Conservation (phyloP, 2,329 filamentous ascomycete genomes). For the Penicillium sp. region DNA sequence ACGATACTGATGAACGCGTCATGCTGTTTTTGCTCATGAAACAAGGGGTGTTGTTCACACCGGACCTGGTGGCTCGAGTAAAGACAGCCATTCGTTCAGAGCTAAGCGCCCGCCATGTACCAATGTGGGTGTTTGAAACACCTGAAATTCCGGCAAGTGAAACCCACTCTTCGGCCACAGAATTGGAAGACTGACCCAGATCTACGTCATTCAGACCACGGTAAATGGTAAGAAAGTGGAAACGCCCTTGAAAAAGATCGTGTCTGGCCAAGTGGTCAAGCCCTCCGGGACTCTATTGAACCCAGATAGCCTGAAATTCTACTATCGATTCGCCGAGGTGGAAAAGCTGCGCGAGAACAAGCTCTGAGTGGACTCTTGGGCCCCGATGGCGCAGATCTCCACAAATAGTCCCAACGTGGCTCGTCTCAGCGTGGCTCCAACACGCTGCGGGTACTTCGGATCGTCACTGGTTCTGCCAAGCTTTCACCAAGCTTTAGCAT, state of each 20-base stretch:
- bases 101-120: constrained; percentile 74
- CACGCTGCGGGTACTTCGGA: constrained; percentile 14
- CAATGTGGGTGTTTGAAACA: constrained; percentile 75
- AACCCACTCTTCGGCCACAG: constrained; percentile 51
- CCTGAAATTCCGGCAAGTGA: constrained; percentile 66
- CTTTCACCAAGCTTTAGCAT: constrained; percentile 25
- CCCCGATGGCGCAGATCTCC: neutral
- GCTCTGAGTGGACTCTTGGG: constrained; percentile 10
- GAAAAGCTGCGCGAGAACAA: constrained; percentile 52
- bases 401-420: neutral
- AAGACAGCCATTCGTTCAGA: constrained; percentile 66
- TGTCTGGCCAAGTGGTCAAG: constrained; percentile 71
- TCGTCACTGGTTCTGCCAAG: constrained; percentile 19
- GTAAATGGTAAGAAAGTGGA: constrained; percentile 86
- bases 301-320: constrained; percentile 72
- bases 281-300: constrained; percentile 76
- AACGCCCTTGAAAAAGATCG: constrained; percentile 79
- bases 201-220: constrained; percentile 58
- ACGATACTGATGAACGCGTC: constrained; percentile 59
- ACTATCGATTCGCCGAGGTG: constrained; percentile 74
- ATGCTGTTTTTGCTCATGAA: constrained; percentile 63
- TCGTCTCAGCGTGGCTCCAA: constrained; percentile 7
- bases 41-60: constrained; percentile 24
- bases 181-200: constrained; percentile 49
- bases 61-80: constrained; percentile 53